Base-by-base conservation (phyloP, 2,329 filamentous ascomycete genomes). In the Zymoseptoria crescenta region DNA sequence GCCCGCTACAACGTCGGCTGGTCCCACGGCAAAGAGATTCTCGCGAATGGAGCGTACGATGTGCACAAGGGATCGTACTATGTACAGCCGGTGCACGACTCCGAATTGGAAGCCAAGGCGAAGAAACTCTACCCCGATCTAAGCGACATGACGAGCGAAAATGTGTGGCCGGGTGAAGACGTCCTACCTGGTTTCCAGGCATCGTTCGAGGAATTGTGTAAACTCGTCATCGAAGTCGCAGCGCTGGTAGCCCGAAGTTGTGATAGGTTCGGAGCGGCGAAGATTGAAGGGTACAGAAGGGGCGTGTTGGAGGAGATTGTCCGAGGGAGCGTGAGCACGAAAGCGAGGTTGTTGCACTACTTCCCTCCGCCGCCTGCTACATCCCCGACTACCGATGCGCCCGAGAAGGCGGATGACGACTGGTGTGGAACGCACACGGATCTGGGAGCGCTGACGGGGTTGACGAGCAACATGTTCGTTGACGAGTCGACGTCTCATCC, bases 381-480 rank as follows among this genome's bases (percentile, higher is more conserved):
- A 2, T 52, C 59, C 1, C 62, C 59, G 10, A 19, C 55, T 9
- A n/a, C 50, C n/a, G 50, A 24, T 13, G 49, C 6, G 49, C 49
- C 49, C 1, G 67, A 69, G 56, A 59, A 62, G 2, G 62, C 76
- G n/a, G 87, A 91, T 61, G 92, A 96, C 73, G 89, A 95, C 75
- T 99, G 94, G 94, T 99, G 93, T 74, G 89, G 91, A 8, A 91
- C 88, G 1, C 89, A 94, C 72, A 79, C 94, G 58, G 93, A 97
- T 74, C 91, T 96, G 69, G 91, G 94, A 50, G 97, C 93, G 72
- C 81, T 99, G 30, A 99, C 94, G 0, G 93, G 92, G 13, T 80
- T 99, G 35, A 99, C 94, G 0, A 93, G 88, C 2, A 92, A 93
- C 66, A 96, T 97, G 91, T 97, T 96, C 74, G 82, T 97, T 62